Evolutionary conservation across 495 filamentous ascomycete species (phyloP), one percentile per base, ranked within the genome.

Genomic region (Astrothelium subdiscretum): DNA sequence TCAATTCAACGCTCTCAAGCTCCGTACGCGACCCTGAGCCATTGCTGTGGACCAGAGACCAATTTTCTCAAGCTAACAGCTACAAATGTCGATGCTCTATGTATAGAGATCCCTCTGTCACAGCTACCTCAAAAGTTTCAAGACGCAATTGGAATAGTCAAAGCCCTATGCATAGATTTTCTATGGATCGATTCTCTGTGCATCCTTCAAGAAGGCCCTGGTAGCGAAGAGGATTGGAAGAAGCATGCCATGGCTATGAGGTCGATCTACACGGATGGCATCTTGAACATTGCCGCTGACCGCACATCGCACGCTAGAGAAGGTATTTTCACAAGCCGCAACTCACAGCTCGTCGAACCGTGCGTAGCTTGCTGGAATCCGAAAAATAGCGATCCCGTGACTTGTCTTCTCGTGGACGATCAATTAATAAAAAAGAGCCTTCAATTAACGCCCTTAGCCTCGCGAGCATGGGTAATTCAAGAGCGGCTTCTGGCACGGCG

Each of bases 101-200:
- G 27, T n/a, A 12, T 18, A 15, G 27, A 27, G 4, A 59, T 66
- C n/a, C 1, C 32, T 1, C 35, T 57, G 18, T 6, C 42, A 1
- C 5, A 1, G 1, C 48, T 68, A 10, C 66, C 66, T 3, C 18
- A 44, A 18, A 63, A 63, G 18, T 61, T 68, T 35, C 4, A 54
- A 35, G 63, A 68, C 31, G 66, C 66, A 2, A 57, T 66, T 15
- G 48, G 11, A 2, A 58, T 65, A 13, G 43, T 61, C 10, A 44
- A 51, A 12, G 26, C 15, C 26, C 61, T 66, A 2, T 52, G 62
- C 13, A 18, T 66, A 12, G 26, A 26, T 31, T 64, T 66, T 48
- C 15, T 68, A 2, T 68, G 67, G 67, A 64, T 68, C 13, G 66
- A 68, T 44, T 40, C 66, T 15, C 60, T 68, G 12, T 68, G 66